A percentile compares a stretch with the other conserved stretches of the same genome.
Conservation (phyloP, 768 basidiomycete genomes). For the Xerocomus spinulosus region DNA sequence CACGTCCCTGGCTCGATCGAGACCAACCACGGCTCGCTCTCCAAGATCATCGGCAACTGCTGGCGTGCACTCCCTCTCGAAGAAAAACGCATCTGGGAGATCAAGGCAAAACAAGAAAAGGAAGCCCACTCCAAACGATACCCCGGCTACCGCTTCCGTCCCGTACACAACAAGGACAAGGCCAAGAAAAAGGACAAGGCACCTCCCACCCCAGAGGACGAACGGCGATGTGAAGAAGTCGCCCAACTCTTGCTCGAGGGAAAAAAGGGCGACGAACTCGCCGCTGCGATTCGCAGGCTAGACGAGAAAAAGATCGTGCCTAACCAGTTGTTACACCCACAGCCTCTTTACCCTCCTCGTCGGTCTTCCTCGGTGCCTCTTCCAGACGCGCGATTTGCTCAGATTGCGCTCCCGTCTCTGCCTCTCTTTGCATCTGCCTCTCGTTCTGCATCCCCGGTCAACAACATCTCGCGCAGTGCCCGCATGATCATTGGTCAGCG, state of each 20-base stretch:
- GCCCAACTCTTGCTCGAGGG: slow-evolving; percentile 61
- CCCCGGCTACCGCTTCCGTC: slow-evolving; percentile 55
- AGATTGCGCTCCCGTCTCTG: slow-evolving; percentile 42
- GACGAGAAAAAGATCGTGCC: slow-evolving; percentile 29
- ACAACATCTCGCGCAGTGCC: slow-evolving; percentile 41
- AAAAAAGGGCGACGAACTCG: slow-evolving; percentile 66
- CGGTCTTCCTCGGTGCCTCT: slow-evolving; percentile 64
- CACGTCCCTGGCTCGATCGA: slow-evolving; percentile 50
- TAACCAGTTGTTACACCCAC: slow-evolving; percentile 5
- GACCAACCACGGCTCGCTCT: slow-evolving; percentile 45
- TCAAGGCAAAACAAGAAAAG: slow-evolving; percentile 67
- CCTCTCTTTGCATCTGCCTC: slow-evolving; percentile 40
- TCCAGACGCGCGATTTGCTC: slow-evolving; percentile 37
- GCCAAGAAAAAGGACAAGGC: slow-evolving; percentile 36
- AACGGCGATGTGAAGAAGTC: slow-evolving; percentile 45
- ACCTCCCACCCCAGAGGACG: slow-evolving; percentile 20
- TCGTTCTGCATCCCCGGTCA: slow-evolving; percentile 42
- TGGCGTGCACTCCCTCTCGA: slow-evolving; percentile 69
- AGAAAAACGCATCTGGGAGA: slow-evolving; percentile 71
- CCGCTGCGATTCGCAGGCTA: slow-evolving; percentile 52
- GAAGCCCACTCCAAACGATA: slow-evolving; percentile 65
- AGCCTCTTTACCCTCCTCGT: slow-evolving; percentile 38
- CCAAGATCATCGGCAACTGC: slow-evolving; percentile 48
- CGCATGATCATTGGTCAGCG: slow-evolving; percentile 42
- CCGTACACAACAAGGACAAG: slow-evolving; percentile 45